phyloP scores from a whole-genome alignment of 2,329 filamentous ascomycete genomes.

The Elsinoe australis region DNA sequence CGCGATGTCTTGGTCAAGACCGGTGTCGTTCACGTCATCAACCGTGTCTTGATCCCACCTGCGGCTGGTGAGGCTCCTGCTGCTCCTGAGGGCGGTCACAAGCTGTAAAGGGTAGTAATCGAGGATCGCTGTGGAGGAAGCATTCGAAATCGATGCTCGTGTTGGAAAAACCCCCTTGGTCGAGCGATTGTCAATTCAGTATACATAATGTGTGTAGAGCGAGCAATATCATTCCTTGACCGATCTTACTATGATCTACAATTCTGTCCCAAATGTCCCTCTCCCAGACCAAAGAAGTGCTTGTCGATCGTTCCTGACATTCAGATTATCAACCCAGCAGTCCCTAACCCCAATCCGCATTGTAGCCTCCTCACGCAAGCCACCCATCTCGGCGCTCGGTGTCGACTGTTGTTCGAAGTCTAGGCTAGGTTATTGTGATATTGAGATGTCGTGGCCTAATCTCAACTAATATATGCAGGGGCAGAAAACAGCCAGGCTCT shows the following conservation, averaged over 20 bases:
- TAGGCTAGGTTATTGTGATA: background rate
- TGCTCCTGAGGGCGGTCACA: background rate
- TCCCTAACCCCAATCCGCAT: background rate
- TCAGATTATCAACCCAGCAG: background rate
- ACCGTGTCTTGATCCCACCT: constrained; percentile 27
- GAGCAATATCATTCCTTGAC: background rate
- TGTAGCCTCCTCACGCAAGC: too few relatives aligned
- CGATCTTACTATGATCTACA: background rate
- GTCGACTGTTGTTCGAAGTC: too few relatives aligned
- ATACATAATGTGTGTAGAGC: constrained; percentile 10
- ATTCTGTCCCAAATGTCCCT: background rate
- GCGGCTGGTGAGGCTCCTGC: background rate
- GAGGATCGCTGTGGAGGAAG: background rate
- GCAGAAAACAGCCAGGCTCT: too few relatives aligned
- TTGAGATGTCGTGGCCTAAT: background rate
- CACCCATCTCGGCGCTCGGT: too few relatives aligned
- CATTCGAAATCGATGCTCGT: too few relatives aligned
- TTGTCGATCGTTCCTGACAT: too few relatives aligned
- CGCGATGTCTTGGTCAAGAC: constrained; percentile 39
- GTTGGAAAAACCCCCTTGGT: background rate
- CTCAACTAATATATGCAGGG: constrained; percentile 6
- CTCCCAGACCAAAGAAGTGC: too few relatives aligned
- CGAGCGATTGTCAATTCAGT: background rate
- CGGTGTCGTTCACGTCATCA: constrained; percentile 46
- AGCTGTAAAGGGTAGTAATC: background rate